Base-by-base conservation (phyloP, 805 yeast genomes). In the Priceomyces carsonii region DNA sequence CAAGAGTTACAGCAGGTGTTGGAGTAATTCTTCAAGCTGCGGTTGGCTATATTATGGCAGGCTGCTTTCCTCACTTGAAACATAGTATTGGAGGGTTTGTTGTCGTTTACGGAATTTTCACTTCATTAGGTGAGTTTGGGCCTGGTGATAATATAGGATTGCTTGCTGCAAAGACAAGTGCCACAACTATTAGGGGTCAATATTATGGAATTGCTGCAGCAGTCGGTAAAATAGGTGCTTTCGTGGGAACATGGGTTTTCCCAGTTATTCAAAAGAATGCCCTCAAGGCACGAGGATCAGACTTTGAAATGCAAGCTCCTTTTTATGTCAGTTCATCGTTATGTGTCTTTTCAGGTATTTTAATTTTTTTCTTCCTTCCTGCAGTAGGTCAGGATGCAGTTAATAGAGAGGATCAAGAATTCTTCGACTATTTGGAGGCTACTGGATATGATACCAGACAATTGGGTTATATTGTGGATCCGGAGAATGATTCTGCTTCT, bases 161-260 rank as follows among this genome's bases (percentile, higher is more conserved):
- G 37, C 70, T 90, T 43, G 95, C 95, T 14, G 76, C 95, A 26
- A 89, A 89, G 63, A 83, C 95, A 5, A 75, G 82, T 30, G 84
- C 96, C 29, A 82, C 96, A 7, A 81, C 95, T 15, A 75, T 89
- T 38, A 81, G 97, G 67, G 97, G 96, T 39, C 85, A 85, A 51
- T 86, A 84, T 63, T 90, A 90, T 56, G 93, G 93, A 51, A 71
- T 88, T 48, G 91, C 95, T 28, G 96, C 97, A 38, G 96, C 96
- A 17, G 50, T 81, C 35, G 97, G 96, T 53, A 90, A 90, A 61
- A 69, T 87, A 40, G 97, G 97, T 56, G 97, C 96, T 1, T 89
- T 90, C 55, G 85, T 82, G 19, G 96, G 96, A 37, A 82, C 93
- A 29, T 88, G 82, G 54, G 82, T 84, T 20, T 91, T 91, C 77